Evolutionary conservation across 306 rosid species (phyloP).

Genomic region (Senna siamea): DNA sequence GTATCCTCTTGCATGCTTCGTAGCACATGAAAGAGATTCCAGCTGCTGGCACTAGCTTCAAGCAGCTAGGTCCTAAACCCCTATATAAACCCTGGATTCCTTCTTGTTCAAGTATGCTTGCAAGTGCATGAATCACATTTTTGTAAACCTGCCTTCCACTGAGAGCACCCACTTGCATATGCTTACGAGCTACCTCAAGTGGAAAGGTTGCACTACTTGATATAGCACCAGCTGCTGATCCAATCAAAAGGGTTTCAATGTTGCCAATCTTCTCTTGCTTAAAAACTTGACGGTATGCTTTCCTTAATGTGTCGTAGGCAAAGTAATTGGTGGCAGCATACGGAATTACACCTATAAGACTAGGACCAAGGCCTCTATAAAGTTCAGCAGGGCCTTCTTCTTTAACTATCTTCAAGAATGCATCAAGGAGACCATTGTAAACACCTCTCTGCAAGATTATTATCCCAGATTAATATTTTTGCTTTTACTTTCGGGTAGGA

Average conservation of each 20-base stretch:
- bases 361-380: constrained; percentile 89
- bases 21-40: constrained; percentile 99
- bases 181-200: constrained; percentile 97
- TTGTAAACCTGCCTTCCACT: constrained; percentile 85
- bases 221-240: constrained; percentile 92
- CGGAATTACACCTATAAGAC: constrained; percentile 92
- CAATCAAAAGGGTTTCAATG: constrained; percentile 91
- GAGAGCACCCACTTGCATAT: constrained; percentile 93
- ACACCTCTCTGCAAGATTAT: constrained; percentile 76
- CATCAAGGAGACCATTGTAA: constrained; percentile 75
- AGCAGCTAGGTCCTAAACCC: constrained; percentile 96
- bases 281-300: constrained; percentile 69
- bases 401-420: constrained; percentile 73
- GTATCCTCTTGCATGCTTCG: constrained; percentile 90
- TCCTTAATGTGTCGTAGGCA: constrained; percentile 82
- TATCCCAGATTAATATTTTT: constrained; percentile 18
- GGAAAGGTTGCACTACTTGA: constrained; percentile 95
- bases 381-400: constrained; percentile 92
- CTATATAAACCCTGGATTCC: constrained; percentile 79
- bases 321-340: constrained; percentile 89
- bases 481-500: not conserved
- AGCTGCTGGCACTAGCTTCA: constrained; percentile 93
- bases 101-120: constrained; percentile 80
- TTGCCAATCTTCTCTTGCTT: constrained; percentile 89
- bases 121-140: constrained; percentile 80